Conservation (phyloP, 1,139 yeast genomes). For the Kodamaea alishanica region DNA sequence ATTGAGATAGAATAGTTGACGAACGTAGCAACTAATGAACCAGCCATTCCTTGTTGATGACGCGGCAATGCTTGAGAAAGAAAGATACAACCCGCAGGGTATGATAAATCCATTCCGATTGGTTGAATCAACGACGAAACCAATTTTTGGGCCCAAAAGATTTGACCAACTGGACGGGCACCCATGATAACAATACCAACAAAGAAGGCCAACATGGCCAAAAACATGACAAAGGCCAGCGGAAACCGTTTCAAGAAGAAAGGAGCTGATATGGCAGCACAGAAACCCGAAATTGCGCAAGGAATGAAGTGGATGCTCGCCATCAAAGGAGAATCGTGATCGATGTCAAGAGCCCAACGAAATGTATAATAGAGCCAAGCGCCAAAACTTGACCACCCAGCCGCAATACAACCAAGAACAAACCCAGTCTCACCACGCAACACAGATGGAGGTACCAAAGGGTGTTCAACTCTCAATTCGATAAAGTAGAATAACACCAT, state of each 20-base stretch:
- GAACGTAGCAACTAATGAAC: constrained; percentile 56
- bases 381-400: constrained; percentile 64
- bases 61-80: constrained; percentile 49
- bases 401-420: constrained; percentile 47
- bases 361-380: constrained; percentile 50
- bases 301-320: constrained; percentile 42
- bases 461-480: constrained; percentile 36
- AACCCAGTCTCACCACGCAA: constrained; percentile 41
- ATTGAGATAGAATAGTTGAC: constrained; percentile 62
- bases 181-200: constrained; percentile 42
- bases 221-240: constrained; percentile 40
- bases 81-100: constrained; percentile 58
- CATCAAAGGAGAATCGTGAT: constrained; percentile 30
- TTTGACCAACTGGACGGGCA: constrained; percentile 43
- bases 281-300: constrained; percentile 35
- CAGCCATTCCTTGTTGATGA: constrained; percentile 62
- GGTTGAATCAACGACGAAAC: constrained; percentile 45
- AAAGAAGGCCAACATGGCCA: constrained; percentile 44
- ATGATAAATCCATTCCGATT: constrained; percentile 64
- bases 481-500: constrained; percentile 34
- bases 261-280: constrained; percentile 46
- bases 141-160: constrained; percentile 54
- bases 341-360: constrained; percentile 32
- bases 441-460: constrained; percentile 45
- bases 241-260: constrained; percentile 34